phyloP scores from a whole-genome alignment of 179 eudicot species.

The Sideroxylon spinosum region DNA sequence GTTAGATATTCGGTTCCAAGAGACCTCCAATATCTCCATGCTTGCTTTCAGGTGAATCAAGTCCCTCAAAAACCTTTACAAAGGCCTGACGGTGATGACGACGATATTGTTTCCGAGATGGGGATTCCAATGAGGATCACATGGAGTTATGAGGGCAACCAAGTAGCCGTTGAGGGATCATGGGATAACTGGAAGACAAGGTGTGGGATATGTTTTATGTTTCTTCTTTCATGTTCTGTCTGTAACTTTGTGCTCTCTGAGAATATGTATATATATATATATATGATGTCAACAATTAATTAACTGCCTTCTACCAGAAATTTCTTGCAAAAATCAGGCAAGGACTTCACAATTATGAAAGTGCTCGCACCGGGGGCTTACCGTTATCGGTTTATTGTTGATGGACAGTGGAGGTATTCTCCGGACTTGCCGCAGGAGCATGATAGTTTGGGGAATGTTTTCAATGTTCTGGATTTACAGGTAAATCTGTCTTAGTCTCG shows the following conservation, averaged over 20 bases:
- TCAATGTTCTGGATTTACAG: constrained; percentile 72
- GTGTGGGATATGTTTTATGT: constrained; percentile 24
- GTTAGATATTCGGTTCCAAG: background rate
- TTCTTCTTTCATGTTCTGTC: background rate
- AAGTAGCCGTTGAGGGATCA: constrained; percentile 80
- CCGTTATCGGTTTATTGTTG: constrained; percentile 76
- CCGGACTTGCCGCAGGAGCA: constrained; percentile 65
- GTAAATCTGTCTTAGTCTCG: constrained; percentile 21
- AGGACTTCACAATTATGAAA: constrained; percentile 70
- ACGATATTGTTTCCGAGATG: background rate
- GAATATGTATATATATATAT: background rate
- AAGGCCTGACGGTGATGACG: constrained; percentile 7
- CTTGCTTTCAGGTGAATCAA: constrained; percentile 6
- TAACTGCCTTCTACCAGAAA: constrained; percentile 37
- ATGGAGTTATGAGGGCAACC: constrained; percentile 72
- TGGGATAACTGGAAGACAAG: constrained; percentile 93
- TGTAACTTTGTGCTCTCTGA: background rate
- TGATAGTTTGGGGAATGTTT: constrained; percentile 73
- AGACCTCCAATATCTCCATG: background rate
- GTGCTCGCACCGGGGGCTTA: constrained; percentile 89
- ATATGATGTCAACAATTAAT: background rate
- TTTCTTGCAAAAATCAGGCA: constrained; percentile 72
- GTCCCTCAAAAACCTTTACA: background rate
- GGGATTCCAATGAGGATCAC: constrained; percentile 44
- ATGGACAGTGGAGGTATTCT: constrained; percentile 65